These are phyloP conservation scores for Adansonia gregorii DNA, from an alignment of 441 rosid species.

Conservation along the genomic window DNA sequence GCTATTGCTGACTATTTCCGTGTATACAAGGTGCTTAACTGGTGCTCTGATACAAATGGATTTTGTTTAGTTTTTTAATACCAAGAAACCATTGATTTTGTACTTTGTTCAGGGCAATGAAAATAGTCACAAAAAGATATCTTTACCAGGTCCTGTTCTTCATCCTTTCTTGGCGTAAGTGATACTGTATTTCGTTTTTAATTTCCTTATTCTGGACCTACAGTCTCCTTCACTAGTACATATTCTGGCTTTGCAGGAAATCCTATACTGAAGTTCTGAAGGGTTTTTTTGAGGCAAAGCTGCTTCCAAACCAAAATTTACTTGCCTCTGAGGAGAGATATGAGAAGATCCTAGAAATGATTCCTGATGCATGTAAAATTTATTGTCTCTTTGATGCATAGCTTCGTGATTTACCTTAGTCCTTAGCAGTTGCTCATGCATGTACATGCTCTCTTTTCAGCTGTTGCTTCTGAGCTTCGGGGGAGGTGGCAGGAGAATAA, in stretches of 20 bases:
- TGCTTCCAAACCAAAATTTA: conserved; percentile 66
- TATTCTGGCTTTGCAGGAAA: conserved; percentile 60
- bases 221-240: conserved; percentile 29
- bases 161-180: conserved; percentile 93
- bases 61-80: not conserved
- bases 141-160: conserved; percentile 65
- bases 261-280: conserved; percentile 76
- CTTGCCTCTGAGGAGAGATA: conserved; percentile 79
- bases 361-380: conserved; percentile 65
- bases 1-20: conserved; percentile 87
- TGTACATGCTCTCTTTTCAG: conserved; percentile 39
- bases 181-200: conserved; percentile 22
- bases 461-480: conserved; percentile 80
- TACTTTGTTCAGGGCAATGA: conserved; percentile 70
- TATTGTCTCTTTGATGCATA: conserved; percentile 19
- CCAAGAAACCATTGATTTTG: conserved; percentile 17
- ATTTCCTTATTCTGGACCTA: conserved; percentile 20
- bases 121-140: conserved; percentile 74
- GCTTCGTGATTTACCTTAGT: conserved; percentile 18
- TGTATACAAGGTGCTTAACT: conserved; percentile 68
- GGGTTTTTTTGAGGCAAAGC: conserved; percentile 69
- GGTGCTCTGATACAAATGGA: conserved; percentile 3
- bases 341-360: conserved; percentile 87
- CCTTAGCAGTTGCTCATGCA: conserved; percentile 14
- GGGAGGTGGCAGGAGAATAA: conserved; percentile 79